A percentile compares a stretch with the other conserved stretches of the same genome.
Conservation (phyloP, 176 grass and related monocot genomes). For the Pontederia crassipes region DNA sequence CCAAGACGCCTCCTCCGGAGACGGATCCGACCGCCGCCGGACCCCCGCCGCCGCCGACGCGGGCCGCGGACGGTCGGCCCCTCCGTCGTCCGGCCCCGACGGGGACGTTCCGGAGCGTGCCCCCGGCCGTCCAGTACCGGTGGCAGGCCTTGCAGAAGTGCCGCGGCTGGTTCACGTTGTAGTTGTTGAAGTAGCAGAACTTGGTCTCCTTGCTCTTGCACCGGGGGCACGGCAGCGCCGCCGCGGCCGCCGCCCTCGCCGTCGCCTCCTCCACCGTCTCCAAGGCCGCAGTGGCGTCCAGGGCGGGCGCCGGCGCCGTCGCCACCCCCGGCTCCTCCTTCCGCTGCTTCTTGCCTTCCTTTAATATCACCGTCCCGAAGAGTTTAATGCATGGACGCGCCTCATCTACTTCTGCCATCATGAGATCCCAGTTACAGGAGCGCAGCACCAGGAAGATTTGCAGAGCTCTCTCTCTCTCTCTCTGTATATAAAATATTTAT, state of each 20-base stretch:
- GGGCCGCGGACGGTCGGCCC: conserved; percentile 24
- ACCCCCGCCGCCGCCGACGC: neutral
- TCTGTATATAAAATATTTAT: neutral
- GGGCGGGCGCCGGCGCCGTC: neutral
- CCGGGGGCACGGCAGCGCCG: conserved; percentile 59
- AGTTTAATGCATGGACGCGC: conserved; percentile 62
- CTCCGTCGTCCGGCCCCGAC: conserved; percentile 52
- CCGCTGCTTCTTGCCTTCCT: conserved; percentile 8
- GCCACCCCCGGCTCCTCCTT: neutral
- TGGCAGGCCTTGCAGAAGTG: conserved; percentile 94
- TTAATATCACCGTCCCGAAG: conserved; percentile 76
- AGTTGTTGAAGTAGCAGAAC: conserved; percentile 99
- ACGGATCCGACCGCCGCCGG: neutral
- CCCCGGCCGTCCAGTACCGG: conserved; percentile 95
- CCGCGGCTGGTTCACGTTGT: conserved; percentile 97
- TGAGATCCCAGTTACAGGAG: no score
- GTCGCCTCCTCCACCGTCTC: conserved; percentile 5
- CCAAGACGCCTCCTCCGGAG: conserved; percentile 26
- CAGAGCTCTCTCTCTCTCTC: neutral
- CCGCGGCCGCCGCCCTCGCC: conserved; percentile 12
- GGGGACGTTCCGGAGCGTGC: conserved; percentile 73
- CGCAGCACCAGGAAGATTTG: no score
- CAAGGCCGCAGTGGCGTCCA: conserved; percentile 22
- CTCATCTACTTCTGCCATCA: conserved; percentile 15
- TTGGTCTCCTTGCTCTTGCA: conserved; percentile 95